phyloP scores from a whole-genome alignment of 2,329 filamentous ascomycete genomes.

The Cyphellophora europaea region DNA sequence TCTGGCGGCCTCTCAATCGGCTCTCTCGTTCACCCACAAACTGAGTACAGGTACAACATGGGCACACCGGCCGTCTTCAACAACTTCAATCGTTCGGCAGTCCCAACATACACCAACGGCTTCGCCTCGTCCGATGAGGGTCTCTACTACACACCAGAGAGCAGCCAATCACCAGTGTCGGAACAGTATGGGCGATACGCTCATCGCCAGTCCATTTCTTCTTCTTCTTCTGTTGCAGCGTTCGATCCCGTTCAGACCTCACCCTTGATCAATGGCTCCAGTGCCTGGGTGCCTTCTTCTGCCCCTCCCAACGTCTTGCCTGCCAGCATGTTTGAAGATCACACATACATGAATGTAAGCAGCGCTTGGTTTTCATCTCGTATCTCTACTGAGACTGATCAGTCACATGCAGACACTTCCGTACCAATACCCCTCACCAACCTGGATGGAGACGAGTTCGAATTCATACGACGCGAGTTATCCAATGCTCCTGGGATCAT shows the following conservation, averaged over 20 bases:
- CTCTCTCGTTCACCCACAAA: constrained; percentile 19
- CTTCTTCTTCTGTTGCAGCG: constrained; percentile 17
- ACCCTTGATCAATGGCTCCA: constrained; percentile 14
- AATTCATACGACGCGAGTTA: constrained; percentile 29
- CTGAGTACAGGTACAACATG: constrained; percentile 13
- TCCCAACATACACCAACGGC: constrained; percentile 13
- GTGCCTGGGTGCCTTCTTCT: constrained; percentile 15
- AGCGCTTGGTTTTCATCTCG: constrained; percentile 12
- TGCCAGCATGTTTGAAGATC: constrained; percentile 17
- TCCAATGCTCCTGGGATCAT: constrained; percentile 25
- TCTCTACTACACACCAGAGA: constrained; percentile 19
- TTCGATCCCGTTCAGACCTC: constrained; percentile 16
- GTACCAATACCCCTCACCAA: constrained; percentile 29
- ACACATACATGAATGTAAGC: constrained; percentile 18
- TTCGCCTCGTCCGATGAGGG: constrained; percentile 17
- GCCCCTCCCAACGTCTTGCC: constrained; percentile 17
- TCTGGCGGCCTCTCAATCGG: constrained; percentile 18
- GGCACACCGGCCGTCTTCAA: constrained; percentile 13
- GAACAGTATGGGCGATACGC: constrained; percentile 16
- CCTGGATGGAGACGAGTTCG: constrained; percentile 29
- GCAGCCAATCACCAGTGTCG: constrained; percentile 19
- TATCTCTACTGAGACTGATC: constrained; percentile 21
- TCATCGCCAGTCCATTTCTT: constrained; percentile 19
- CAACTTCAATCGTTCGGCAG: constrained; percentile 8
- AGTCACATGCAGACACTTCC: constrained; percentile 24